Evolutionary conservation across 2,329 filamentous ascomycete genomes (phyloP).

Genomic region (Fusarium coicis): DNA sequence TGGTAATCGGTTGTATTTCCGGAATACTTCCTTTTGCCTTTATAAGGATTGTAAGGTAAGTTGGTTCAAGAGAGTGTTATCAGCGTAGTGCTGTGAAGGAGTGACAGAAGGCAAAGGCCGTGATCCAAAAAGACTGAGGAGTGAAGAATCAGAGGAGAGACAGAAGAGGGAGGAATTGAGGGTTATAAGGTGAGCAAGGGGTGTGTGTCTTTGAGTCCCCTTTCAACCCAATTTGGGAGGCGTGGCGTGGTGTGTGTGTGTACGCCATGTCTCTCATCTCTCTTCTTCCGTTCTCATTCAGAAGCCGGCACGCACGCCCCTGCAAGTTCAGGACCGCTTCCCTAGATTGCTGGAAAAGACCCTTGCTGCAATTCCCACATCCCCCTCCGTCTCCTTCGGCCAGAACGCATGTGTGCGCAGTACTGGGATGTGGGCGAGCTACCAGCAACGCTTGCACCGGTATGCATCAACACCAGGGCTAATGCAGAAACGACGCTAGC

Average conservation of each 20-base stretch:
- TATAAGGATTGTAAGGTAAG: slow-evolving; percentile 38
- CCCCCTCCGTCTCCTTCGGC: neutral
- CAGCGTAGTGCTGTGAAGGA: slow-evolving; percentile 42
- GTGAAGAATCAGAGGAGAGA: slow-evolving; percentile 14
- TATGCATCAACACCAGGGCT: slow-evolving; percentile 35
- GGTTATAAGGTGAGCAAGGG: slow-evolving; percentile 45
- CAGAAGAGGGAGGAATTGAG: slow-evolving; percentile 40
- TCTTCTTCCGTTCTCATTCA: slow-evolving; percentile 16
- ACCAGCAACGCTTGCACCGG: slow-evolving; percentile 23
- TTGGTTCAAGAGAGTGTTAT: slow-evolving; percentile 41
- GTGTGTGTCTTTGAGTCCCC: slow-evolving; percentile 33
- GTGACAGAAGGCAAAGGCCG: slow-evolving; percentile 43
- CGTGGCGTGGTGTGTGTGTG: slow-evolving; percentile 27
- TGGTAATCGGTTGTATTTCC: slow-evolving; percentile 31
- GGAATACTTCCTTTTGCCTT: slow-evolving; percentile 42
- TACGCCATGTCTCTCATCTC: slow-evolving; percentile 35
- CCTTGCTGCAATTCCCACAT: slow-evolving; percentile 29
- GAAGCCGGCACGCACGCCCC: slow-evolving; percentile 21
- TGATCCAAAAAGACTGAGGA: slow-evolving; percentile 34
- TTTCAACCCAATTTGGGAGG: slow-evolving; percentile 17
- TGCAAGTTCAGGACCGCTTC: neutral
- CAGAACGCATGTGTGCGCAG: slow-evolving; percentile 12
- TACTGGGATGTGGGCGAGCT: slow-evolving; percentile 19
- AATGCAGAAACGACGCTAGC: slow-evolving; percentile 30
- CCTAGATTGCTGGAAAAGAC: slow-evolving; percentile 11